Evolutionary conservation across 768 basidiomycete species (phyloP), one percentile per base, ranked within the genome.

Genomic region (Boletellus sp.): DNA sequence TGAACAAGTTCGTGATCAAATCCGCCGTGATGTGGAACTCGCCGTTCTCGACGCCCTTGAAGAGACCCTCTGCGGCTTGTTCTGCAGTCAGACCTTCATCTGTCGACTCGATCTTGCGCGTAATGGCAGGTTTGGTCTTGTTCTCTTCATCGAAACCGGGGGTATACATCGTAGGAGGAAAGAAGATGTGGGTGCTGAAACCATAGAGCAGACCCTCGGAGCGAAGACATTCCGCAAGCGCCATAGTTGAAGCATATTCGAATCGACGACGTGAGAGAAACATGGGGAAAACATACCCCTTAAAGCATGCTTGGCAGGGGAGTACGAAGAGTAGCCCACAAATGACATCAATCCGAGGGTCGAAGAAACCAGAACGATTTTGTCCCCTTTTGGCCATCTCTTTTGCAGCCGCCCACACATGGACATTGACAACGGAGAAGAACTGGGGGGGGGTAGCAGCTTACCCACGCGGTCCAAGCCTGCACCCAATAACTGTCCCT

Each of bases 281-380:
- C 6, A 42, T 3, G 9, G 12, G 11, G 24, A n/a, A 19, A 16
- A 53, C 70, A 37, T 55, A 91, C 92, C 92, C 70, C 90, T 72
- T 6, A 95, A 64, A 8, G 94, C 94, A 58, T 88, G 86, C 63
- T 95, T 95, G 10, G 82, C 85, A 0, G 92, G 90, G 0, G 87
- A 73, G 66, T 95, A 95, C 1, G 82, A 79, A 2, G 85, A 74
- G 58, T 84, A 95, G 0, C 94, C 93, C 3, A 87, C 69, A 47
- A 93, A 79, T 2, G 80, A 77, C 73, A 91, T 84, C 58, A 83
- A 83, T 1, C 83, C 87, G 11, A 93, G 68, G 6, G 83, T 80
- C 0, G 88, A 91, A 1, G 83, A 83, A 22, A 90, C 79, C 35
- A 95, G 80, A 16, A 89, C 74, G 34, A 93, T 83, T 62, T 87